These are phyloP conservation scores for Coniferiporia sulphurascens DNA, from an alignment of 1,284 basidiomycete genomes.

Conservation along the genomic window DNA sequence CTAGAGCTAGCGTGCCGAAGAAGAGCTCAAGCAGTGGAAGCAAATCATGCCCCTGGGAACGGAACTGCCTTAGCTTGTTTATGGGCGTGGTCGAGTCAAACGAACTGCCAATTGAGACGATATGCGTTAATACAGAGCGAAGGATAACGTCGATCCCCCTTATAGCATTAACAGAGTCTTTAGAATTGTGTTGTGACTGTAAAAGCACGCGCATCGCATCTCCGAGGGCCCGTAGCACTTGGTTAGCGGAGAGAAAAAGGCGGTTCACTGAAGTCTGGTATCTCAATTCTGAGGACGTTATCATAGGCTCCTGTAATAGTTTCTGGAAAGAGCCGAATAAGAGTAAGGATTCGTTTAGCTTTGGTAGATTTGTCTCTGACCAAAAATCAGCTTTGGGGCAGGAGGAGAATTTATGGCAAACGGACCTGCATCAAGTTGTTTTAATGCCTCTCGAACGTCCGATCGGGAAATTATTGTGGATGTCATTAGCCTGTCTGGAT, in stretches of 20 bases:
- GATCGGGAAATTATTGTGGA: not conserved
- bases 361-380: not conserved
- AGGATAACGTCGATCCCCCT: conserved; percentile 4
- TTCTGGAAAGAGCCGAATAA: conserved; percentile 8
- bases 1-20: not conserved
- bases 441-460: not conserved
- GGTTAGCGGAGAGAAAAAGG: conserved; percentile 2
- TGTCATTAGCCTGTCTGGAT: not conserved
- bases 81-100: not conserved
- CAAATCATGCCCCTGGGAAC: not conserved
- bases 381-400: not conserved
- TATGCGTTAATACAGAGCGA: not conserved
- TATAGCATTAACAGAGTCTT: conserved; percentile 1
- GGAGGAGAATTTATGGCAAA: not conserved
- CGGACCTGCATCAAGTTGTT: not conserved
- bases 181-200: not conserved
- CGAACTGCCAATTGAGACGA: not conserved
- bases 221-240: conserved; percentile 3
- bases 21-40: not conserved
- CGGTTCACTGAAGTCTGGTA: not conserved
- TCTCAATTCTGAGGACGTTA: not conserved
- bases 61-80: not conserved
- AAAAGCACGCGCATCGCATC: not conserved
- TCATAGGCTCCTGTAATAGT: not conserved
- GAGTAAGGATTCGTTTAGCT: conserved; percentile 4